Evolutionary conservation across 2,329 filamentous ascomycete genomes (phyloP).

Genomic region (Aschersonia sp.): DNA sequence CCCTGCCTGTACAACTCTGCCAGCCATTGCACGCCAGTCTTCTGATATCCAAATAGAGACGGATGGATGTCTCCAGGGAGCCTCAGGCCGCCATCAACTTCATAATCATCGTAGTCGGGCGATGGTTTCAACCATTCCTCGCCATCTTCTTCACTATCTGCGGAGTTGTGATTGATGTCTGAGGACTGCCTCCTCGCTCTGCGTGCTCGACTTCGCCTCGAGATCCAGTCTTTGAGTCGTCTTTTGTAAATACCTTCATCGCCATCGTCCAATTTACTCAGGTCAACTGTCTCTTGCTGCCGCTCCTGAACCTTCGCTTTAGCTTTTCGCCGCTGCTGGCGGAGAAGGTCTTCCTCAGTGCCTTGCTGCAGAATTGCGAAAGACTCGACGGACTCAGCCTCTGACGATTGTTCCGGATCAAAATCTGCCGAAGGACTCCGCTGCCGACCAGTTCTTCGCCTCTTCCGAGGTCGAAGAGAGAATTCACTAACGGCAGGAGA

Average conservation of each 20-base stretch:
- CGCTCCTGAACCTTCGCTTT: background rate
- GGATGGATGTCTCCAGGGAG: slow-evolving; percentile 89
- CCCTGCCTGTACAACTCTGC: slow-evolving; percentile 81
- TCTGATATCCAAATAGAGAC: slow-evolving; percentile 90
- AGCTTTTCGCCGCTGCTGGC: slow-evolving; percentile 25
- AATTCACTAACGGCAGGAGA: slow-evolving; percentile 32
- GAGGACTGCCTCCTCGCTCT: slow-evolving; percentile 23
- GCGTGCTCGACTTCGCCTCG: slow-evolving; percentile 27
- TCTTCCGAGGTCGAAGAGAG: slow-evolving; percentile 44
- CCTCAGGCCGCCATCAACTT: slow-evolving; percentile 60
- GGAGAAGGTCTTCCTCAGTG: slow-evolving; percentile 22
- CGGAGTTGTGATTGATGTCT: slow-evolving; percentile 16
- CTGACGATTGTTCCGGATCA: slow-evolving; percentile 17
- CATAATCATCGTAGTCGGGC: slow-evolving; percentile 64
- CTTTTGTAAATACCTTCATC: slow-evolving; percentile 69
- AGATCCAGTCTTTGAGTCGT: slow-evolving; percentile 63
- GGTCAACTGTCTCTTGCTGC: slow-evolving; percentile 19
- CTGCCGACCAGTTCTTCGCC: slow-evolving; percentile 24
- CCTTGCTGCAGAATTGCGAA: slow-evolving; percentile 20
- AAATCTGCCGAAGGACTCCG: slow-evolving; percentile 33
- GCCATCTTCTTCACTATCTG: slow-evolving; percentile 27
- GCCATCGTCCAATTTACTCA: slow-evolving; percentile 67
- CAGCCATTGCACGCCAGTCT: slow-evolving; percentile 92
- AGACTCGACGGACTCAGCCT: slow-evolving; percentile 19
- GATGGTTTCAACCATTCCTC: slow-evolving; percentile 77